Conservation (phyloP, 2,329 filamentous ascomycete genomes). For the Cladosporium austrohemisphaericum region DNA sequence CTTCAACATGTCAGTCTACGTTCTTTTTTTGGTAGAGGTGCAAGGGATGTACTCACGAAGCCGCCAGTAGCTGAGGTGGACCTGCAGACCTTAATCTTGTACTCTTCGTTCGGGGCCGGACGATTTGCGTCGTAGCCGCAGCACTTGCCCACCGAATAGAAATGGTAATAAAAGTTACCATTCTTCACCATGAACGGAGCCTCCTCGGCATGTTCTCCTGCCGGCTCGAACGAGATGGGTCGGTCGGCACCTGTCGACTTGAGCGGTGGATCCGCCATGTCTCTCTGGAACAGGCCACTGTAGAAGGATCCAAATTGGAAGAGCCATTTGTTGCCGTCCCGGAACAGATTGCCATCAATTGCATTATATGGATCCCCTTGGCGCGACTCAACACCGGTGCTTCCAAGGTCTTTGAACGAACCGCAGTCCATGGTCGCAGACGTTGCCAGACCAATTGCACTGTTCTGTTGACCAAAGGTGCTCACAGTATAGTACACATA, state of each 20-base stretch:
- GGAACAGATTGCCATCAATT: constrained; percentile 51
- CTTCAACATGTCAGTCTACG: constrained; percentile 17
- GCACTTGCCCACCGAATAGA: constrained; percentile 60
- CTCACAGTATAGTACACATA: constrained; percentile 66
- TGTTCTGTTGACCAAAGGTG: constrained; percentile 57
- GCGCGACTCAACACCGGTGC: constrained; percentile 49
- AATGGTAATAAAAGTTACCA: constrained; percentile 60
- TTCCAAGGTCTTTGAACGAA: constrained; percentile 59
- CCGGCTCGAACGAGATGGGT: constrained; percentile 54
- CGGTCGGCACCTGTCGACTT: constrained; percentile 36
- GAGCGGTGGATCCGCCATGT: constrained; percentile 38
- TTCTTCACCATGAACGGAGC: constrained; percentile 55
- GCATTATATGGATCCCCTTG: constrained; percentile 44
- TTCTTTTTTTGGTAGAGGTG: no score
- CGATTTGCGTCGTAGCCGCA: constrained; percentile 54
- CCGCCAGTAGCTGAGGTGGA: constrained; percentile 49
- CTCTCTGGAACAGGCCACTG: constrained; percentile 59
- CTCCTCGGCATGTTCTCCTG: constrained; percentile 53
- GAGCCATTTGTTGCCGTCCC: constrained; percentile 43
- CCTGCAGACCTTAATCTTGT: constrained; percentile 64
- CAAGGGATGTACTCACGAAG: constrained; percentile 52
- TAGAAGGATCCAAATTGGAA: constrained; percentile 68
- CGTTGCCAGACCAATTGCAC: constrained; percentile 58
- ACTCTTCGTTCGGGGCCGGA: constrained; percentile 58
- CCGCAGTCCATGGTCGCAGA: constrained; percentile 50